Evolutionary conservation across 1,284 basidiomycete species (phyloP), one percentile per base, ranked within the genome.

Genomic region (Megacollybia platyphylla): DNA sequence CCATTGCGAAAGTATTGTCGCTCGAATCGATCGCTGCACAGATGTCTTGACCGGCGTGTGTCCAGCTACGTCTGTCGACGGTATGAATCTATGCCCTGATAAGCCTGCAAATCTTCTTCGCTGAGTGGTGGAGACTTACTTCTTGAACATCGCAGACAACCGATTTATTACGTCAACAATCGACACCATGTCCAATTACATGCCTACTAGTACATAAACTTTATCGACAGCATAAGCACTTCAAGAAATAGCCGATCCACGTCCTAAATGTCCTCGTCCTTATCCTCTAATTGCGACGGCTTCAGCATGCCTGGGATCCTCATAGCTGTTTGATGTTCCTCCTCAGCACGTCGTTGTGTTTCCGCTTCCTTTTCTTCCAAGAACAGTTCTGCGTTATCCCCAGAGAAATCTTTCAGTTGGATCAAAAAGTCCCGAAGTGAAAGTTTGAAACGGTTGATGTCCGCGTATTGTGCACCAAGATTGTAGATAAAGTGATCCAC

Each of bases 261-360:
- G 56, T 46, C 57, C 73, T 61, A 85, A 54, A 86, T 79, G 56
- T 87, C 84, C 61, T 90, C 87, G 58, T 89, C 87, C 62, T 83
- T 83, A 66, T 93, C 91, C 57, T 93, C 89, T 58, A 96, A 60
- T 63, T 93, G 88, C 52, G 84, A 86, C 27, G 94, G 94, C 64
- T 97, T 97, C 59, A 97, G 74, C 87, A 98, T 90, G 44, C 96
- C 96, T n/a, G 94, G 96, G 49, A 98, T 91, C 51, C 87, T 79
- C 71, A 89, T 87, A 13, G 93, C 93, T 28, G 81, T 75, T 64
- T 91, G 79, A 44, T 85, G 81, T 63, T 97, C 92, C 47, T 80
- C 83, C 48, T 82, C 78, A 0, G 79, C 67, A 53, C 73, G 72
- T 54, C 60, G 64, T 51, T 67, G 79, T 65, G 44, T 71, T 61